Evolutionary conservation across 768 basidiomycete species (phyloP).

Genomic region (Daedaleopsis nitida): DNA sequence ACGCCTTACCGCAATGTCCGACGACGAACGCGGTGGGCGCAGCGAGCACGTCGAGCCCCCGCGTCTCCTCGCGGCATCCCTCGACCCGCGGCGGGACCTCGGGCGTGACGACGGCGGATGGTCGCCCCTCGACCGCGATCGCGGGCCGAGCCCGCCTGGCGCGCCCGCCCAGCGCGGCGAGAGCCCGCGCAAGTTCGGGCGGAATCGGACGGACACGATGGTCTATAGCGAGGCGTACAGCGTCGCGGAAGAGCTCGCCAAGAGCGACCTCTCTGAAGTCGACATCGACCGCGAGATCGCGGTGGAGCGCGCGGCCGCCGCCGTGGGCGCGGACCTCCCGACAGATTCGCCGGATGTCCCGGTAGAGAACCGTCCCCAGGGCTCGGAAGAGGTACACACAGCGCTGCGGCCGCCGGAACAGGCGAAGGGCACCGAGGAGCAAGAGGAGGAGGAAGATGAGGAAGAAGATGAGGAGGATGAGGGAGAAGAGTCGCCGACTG

Average conservation of each 20-base stretch:
- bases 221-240: constrained; percentile 52
- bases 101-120: constrained; percentile 2
- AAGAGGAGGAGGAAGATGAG: background rate
- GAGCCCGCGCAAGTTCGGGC: constrained; percentile 36
- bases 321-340: background rate
- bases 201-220: constrained; percentile 76
- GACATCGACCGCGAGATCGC: constrained; percentile 23
- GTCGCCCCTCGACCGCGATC: background rate
- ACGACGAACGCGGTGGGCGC: constrained; percentile 13
- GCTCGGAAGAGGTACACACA: background rate
- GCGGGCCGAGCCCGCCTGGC: constrained; percentile 20
- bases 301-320: constrained; percentile 11
- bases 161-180: constrained; percentile 32
- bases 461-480: background rate
- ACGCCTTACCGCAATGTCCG: constrained; percentile 31
- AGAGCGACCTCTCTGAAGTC: constrained; percentile 22
- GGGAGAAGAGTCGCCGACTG: background rate
- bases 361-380: background rate
- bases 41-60: constrained; percentile 37
- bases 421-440: background rate
- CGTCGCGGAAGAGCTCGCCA: constrained; percentile 42
- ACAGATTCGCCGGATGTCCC: background rate
- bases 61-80: constrained; percentile 42
- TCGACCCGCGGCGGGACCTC: constrained; percentile 32
- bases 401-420: no score